Evolutionary conservation across 1,284 basidiomycete species (phyloP).

Genomic region (Austroboletus olivaceoglutinosus): DNA sequence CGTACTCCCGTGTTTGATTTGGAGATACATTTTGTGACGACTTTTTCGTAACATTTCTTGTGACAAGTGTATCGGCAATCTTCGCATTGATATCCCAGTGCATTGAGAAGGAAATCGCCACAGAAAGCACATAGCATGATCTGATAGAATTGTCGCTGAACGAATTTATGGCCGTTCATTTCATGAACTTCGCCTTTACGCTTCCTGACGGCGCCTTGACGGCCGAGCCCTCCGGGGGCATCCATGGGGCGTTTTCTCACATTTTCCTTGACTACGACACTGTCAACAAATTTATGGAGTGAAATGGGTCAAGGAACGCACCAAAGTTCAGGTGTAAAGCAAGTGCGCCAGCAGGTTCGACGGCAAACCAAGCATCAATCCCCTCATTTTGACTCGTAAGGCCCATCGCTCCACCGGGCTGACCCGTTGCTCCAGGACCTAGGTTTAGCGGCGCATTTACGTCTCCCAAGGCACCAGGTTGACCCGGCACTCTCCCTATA

Average conservation of each 20-base stretch:
- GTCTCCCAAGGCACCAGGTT: conserved; percentile 45
- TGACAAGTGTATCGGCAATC: conserved; percentile 99
- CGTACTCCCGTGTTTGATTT: conserved; percentile 92
- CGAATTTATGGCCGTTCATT: conserved; percentile 99
- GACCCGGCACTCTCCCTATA: conserved; percentile 36
- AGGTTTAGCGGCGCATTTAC: conserved; percentile 59
- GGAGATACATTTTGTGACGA: conserved; percentile 98
- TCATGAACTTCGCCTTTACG: conserved; percentile 98
- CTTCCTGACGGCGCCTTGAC: conserved; percentile 97
- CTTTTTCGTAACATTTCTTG: conserved; percentile 98
- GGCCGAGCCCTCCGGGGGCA: conserved; percentile 84
- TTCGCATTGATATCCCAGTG: conserved; percentile 97
- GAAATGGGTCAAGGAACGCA: conserved; percentile 41
- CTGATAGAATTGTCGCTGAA: conserved; percentile 97
- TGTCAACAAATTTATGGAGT: conserved; percentile 11
- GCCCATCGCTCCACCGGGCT: conserved; percentile 30
- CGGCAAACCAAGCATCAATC: conserved; percentile 95
- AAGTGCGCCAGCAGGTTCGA: conserved; percentile 97
- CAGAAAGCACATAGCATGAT: conserved; percentile 98
- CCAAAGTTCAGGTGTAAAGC: conserved; percentile 86
- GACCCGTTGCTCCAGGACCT: conserved; percentile 31
- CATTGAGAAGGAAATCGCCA: conserved; percentile 96
- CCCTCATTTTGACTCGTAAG: conserved; percentile 58
- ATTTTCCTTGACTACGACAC: conserved; percentile 84
- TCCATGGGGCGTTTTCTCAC: conserved; percentile 94